Base-by-base conservation (phyloP, 306 rosid species). In the Cucurbita ficifolia region DNA sequence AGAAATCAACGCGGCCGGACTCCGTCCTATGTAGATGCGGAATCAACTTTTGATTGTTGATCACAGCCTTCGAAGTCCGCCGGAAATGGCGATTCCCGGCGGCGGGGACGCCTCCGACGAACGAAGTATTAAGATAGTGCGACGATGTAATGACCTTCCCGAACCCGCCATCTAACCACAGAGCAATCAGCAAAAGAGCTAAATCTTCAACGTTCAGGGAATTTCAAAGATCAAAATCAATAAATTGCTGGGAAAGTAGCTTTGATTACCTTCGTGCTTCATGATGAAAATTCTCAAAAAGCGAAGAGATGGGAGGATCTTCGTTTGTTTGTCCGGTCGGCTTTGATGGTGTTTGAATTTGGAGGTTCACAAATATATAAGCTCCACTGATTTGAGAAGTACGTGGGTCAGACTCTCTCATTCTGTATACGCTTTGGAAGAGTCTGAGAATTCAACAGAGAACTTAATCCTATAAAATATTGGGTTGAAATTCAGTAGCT, bases 1-100 rank as follows among this genome's bases (percentile, higher is more conserved):
- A 75, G 38, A 73, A 76, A 73, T 75, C 84, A 33, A 82, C 54
- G 8, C 96, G 94, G 13, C 92, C 94, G 22, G 90, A 87, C 75
- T 79, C 85, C 10, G 87, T 82, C 65, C 76, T 78, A 0, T 53
- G 65, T 5, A 86, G 58, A 38, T 22, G 56, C 0, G 96, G 93
- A 72, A 80, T 46, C 38, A 84, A 43, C 33, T 51, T 73, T 5
- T 84, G 72, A 1, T 81, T 77, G 18, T 29, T 48, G 40, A 24
- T 70, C 18, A 52, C 58, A 11, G 50, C 40, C 53, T 36, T 78
- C 0, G 82, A 35, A 19, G 54, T 76, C n/a, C 39, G 62, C 24
- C 76, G 77, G 67, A 75, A 76, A 24, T 54, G 39, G 3, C 46
- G 17, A 12, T 64, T 73, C 4, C 80, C 65, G 7, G 84, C 48